Percentiles rank a stretch among this genome's conserved stretches.
These are phyloP conservation scores for Alternaria solani DNA, from an alignment of 2,329 filamentous ascomycete species.

Conservation along the genomic window DNA sequence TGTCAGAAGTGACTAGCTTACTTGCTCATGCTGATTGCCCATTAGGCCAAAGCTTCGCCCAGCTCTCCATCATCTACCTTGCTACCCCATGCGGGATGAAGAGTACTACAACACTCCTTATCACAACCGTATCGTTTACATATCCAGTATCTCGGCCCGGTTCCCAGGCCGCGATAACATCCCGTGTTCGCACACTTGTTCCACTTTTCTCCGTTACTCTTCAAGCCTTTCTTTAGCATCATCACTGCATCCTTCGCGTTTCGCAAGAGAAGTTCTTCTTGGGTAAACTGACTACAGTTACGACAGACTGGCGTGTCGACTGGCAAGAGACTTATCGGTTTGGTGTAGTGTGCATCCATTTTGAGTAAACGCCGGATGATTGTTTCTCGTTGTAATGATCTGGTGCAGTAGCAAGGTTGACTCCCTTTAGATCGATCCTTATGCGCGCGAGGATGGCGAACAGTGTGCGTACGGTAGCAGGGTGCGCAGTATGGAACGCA, in stretches of 20 bases:
- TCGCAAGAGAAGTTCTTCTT: slow-evolving; percentile 15
- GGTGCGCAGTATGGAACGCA: slow-evolving; percentile 34
- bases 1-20: background rate
- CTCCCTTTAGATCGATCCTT: background rate
- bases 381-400: background rate
- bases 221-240: slow-evolving; percentile 24
- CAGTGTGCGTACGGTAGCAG: slow-evolving; percentile 27
- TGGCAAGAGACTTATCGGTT: background rate
- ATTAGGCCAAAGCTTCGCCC: slow-evolving; percentile 1
- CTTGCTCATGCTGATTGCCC: background rate
- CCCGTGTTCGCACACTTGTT: slow-evolving; percentile 15
- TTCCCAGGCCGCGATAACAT: slow-evolving; percentile 21
- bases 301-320: slow-evolving; percentile 19
- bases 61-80: background rate
- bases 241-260: slow-evolving; percentile 19
- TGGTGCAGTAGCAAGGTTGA: slow-evolving; percentile 25
- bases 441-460: background rate
- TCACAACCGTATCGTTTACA: slow-evolving; percentile 16
- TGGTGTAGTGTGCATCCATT: background rate
- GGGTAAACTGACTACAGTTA: slow-evolving; percentile 17
- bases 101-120: slow-evolving; percentile 23
- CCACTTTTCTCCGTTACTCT: slow-evolving; percentile 15
- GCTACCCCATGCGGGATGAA: slow-evolving; percentile 21
- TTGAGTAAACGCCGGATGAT: slow-evolving; percentile 1
- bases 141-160: slow-evolving; percentile 39